Percentiles rank a stretch among this genome's conserved stretches.
Evolutionary conservation across 2,329 filamentous ascomycete genomes (phyloP).

Genomic region (Myriosclerotinia curreyana): DNA sequence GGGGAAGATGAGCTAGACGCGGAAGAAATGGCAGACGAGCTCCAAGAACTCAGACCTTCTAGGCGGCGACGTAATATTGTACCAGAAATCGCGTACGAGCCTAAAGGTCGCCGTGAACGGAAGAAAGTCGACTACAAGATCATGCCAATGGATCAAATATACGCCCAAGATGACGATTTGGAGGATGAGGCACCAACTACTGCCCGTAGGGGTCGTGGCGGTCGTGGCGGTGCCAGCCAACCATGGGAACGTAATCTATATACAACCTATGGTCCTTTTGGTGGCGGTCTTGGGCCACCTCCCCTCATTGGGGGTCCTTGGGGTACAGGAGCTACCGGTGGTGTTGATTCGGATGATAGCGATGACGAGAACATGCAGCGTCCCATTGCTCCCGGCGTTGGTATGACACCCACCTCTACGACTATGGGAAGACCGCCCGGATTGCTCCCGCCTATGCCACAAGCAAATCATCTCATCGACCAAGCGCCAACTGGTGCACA

Average conservation of each 20-base stretch:
- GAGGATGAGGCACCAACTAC: slow-evolving; percentile 66
- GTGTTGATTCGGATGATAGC: slow-evolving; percentile 91
- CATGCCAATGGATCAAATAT: slow-evolving; percentile 67
- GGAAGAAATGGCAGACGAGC: slow-evolving; percentile 64
- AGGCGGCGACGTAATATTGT: slow-evolving; percentile 51
- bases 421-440: slow-evolving; percentile 44
- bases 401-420: slow-evolving; percentile 58
- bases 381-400: slow-evolving; percentile 59
- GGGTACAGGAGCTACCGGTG: slow-evolving; percentile 70
- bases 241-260: slow-evolving; percentile 78
- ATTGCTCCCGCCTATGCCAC: slow-evolving; percentile 49
- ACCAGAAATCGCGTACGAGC: slow-evolving; percentile 58
- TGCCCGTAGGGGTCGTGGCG: slow-evolving; percentile 60
- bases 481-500: slow-evolving; percentile 64
- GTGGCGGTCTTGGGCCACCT: slow-evolving; percentile 68
- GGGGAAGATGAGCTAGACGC: slow-evolving; percentile 58
- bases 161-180: slow-evolving; percentile 72
- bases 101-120: slow-evolving; percentile 53
- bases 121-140: slow-evolving; percentile 84
- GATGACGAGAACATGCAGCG: slow-evolving; percentile 81
- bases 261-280: slow-evolving; percentile 89
- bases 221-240: slow-evolving; percentile 46
- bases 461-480: slow-evolving; percentile 57
- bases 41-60: slow-evolving; percentile 54
- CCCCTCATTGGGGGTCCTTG: slow-evolving; percentile 60